Percentiles rank a stretch among this genome's conserved stretches.
These are phyloP conservation scores for Detonula confervacea DNA, from an alignment of 352 stramenopile species.

Conservation along the genomic window DNA sequence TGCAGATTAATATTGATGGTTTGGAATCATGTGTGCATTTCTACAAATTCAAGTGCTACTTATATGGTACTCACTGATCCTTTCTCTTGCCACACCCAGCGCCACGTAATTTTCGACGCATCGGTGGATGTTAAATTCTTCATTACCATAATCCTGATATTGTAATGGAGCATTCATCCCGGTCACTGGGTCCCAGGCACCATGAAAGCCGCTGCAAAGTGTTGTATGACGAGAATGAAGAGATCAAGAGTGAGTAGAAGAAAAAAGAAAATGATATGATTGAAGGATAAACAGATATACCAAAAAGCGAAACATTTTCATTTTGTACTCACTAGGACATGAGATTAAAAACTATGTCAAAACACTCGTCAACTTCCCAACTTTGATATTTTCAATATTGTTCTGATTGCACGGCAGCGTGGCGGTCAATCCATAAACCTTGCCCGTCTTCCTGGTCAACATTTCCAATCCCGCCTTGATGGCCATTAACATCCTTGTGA, in stretches of 20 bases:
- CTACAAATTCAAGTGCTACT: too few species aligned
- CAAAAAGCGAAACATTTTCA: too few species aligned
- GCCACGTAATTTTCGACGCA: conserved; percentile 51
- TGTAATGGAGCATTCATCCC: conserved; percentile 43
- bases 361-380: conserved; percentile 11
- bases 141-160: conserved; percentile 40
- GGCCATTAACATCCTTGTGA: conserved; percentile 23
- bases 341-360: conserved; percentile 37
- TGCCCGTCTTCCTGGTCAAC: too few species aligned
- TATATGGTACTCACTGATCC: conserved; percentile 38
- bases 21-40: too few species aligned
- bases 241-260: too few species aligned
- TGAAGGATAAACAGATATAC: too few species aligned
- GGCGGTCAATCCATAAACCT: conserved; percentile 43
- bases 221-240: too few species aligned
- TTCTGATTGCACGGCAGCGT: conserved; percentile 26
- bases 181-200: conserved; percentile 26
- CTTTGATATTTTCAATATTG: conserved; percentile 47
- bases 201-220: too few species aligned
- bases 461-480: conserved; percentile 28
- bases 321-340: conserved; percentile 47
- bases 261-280: too few species aligned
- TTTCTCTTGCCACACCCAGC: conserved; percentile 27
- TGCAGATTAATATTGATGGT: too few species aligned
- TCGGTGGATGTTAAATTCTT: conserved; percentile 33